Percentiles rank a stretch among this genome's conserved stretches.
Evolutionary conservation across 192 early-diverging fungal genomes (phyloP).

Genomic region (Pilaira anomala): DNA sequence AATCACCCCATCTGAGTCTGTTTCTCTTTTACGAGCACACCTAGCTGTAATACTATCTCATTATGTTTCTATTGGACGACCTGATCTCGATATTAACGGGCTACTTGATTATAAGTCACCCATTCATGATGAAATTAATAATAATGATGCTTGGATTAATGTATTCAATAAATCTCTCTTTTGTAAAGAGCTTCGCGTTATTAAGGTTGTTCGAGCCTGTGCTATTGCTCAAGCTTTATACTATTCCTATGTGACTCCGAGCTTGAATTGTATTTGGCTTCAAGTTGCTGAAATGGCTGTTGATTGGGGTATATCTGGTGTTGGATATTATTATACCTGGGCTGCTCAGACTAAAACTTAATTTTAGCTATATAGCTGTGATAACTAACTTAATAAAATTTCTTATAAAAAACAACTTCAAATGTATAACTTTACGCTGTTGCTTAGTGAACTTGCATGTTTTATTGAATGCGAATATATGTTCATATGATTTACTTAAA

Average conservation of each 20-base stretch:
- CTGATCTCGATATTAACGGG: constrained; percentile 36
- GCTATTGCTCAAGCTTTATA: constrained; percentile 49
- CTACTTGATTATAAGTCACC: constrained; percentile 24
- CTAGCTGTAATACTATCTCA: constrained; percentile 23
- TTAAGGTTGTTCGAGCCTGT: constrained; percentile 50
- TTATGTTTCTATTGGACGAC: constrained; percentile 45
- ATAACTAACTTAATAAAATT: no score
- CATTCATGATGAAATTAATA: constrained; percentile 1
- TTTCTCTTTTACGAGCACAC: constrained; percentile 42
- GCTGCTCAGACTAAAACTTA: no score
- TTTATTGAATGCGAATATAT: no score
- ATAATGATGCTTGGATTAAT: constrained; percentile 47
- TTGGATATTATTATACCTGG: constrained; percentile 31
- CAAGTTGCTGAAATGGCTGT: constrained; percentile 33
- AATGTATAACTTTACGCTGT: no score
- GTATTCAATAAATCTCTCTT: constrained; percentile 44
- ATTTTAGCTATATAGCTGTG: no score
- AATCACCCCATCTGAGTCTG: constrained; percentile 40
- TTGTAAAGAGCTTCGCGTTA: constrained; percentile 50
- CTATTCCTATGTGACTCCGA: constrained; percentile 8
- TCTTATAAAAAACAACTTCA: no score
- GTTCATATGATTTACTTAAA: no score
- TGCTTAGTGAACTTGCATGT: no score
- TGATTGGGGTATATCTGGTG: constrained; percentile 30
- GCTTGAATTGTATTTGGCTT: constrained; percentile 15